A percentile compares a stretch with the other conserved stretches of the same genome.
Conservation (phyloP, 805 yeast genomes). For the Myxozyma sirexii region DNA sequence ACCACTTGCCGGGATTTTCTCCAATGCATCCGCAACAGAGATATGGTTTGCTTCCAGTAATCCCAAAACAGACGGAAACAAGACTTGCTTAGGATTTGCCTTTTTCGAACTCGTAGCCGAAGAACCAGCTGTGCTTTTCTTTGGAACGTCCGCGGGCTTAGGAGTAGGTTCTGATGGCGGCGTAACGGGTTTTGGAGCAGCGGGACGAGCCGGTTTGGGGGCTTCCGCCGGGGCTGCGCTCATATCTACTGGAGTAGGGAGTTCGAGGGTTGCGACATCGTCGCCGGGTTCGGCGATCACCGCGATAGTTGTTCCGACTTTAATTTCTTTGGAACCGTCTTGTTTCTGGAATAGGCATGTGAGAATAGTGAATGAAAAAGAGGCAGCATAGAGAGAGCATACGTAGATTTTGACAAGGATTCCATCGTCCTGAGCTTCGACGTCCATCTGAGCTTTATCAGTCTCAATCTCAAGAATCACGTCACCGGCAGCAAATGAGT, state of each 20-base stretch:
- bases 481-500: slow-evolving; percentile 81
- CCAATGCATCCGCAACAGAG: slow-evolving; percentile 68
- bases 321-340: slow-evolving; percentile 77
- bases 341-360: slow-evolving; percentile 36
- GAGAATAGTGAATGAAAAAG: neutral
- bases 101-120: slow-evolving; percentile 27
- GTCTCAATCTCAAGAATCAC: slow-evolving; percentile 96
- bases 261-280: slow-evolving; percentile 64
- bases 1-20: slow-evolving; percentile 79
- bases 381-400: slow-evolving; percentile 35
- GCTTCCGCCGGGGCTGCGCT: slow-evolving; percentile 33
- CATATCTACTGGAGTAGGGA: slow-evolving; percentile 51
- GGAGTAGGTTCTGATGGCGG: slow-evolving; percentile 10
- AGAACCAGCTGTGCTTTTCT: slow-evolving; percentile 11
- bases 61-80: slow-evolving; percentile 77
- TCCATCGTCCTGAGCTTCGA: slow-evolving; percentile 95
- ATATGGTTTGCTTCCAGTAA: slow-evolving; percentile 65
- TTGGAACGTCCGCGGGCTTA: neutral
- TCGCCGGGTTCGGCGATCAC: slow-evolving; percentile 86
- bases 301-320: slow-evolving; percentile 91
- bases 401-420: slow-evolving; percentile 71
- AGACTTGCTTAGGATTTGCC: slow-evolving; percentile 68
- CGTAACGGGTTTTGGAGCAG: slow-evolving; percentile 20
- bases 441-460: slow-evolving; percentile 97
- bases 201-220: slow-evolving; percentile 14